Evolutionary conservation across 1,284 basidiomycete species (phyloP).

Genomic region (Moesziomyces sp.): DNA sequence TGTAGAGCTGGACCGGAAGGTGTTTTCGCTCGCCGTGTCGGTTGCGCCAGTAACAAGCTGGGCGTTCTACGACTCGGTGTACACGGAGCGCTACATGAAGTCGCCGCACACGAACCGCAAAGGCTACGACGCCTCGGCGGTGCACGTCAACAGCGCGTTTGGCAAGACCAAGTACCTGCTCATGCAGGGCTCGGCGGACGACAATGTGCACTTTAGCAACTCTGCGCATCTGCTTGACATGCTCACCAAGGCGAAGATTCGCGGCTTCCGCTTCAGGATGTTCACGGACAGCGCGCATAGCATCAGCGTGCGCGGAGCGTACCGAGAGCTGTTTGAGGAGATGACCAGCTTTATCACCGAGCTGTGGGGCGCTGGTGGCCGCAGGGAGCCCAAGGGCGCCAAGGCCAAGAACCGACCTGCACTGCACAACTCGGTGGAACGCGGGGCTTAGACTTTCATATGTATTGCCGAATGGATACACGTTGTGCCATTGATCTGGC

Average conservation of each 20-base stretch:
- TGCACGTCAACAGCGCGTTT: conserved; percentile 87
- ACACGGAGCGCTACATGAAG: conserved; percentile 97
- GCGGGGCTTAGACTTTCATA: background rate
- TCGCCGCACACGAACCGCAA: conserved; percentile 79
- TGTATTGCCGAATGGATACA: too few relatives aligned
- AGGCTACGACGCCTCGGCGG: conserved; percentile 85
- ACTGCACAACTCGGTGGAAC: conserved; percentile 39
- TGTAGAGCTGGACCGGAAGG: conserved; percentile 75
- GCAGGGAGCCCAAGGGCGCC: conserved; percentile 5
- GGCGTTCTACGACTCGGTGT: conserved; percentile 77
- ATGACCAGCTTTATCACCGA: conserved; percentile 84
- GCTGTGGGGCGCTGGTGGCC: conserved; percentile 74
- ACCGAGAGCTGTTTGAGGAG: conserved; percentile 85
- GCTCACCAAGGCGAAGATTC: conserved; percentile 80
- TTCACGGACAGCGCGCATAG: conserved; percentile 91
- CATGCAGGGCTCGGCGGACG: conserved; percentile 77
- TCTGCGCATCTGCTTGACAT: conserved; percentile 90
- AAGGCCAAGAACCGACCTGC: conserved; percentile 15
- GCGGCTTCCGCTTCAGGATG: conserved; percentile 89
- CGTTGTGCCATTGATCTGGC: too few relatives aligned
- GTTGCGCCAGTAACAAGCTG: conserved; percentile 74
- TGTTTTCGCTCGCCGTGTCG: conserved; percentile 88
- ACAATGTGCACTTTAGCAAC: conserved; percentile 80
- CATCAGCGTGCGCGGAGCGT: conserved; percentile 79
- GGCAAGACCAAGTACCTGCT: conserved; percentile 81